Percentiles rank a stretch among this genome's conserved stretches.
These are phyloP conservation scores for Daldinia bambusicola DNA, from an alignment of 495 filamentous ascomycete genomes.

Conservation along the genomic window DNA sequence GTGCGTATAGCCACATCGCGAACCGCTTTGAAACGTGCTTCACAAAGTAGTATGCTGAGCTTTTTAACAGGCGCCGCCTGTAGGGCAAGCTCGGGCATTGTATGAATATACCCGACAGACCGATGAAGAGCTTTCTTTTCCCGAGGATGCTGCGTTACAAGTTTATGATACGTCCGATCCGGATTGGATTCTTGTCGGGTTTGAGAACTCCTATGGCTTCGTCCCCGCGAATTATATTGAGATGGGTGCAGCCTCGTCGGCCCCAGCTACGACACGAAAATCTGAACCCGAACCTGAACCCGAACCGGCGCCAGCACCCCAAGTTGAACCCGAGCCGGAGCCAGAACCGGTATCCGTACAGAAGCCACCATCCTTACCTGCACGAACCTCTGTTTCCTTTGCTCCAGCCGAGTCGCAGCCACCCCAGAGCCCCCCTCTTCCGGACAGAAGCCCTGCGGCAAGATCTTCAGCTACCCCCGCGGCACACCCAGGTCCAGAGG, in stretches of 20 bases:
- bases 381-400: conserved; percentile 35
- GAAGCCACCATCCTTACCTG: conserved; percentile 41
- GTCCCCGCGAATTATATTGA: conserved; percentile 98
- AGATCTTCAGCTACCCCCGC: conserved; percentile 30
- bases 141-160: conserved; percentile 83
- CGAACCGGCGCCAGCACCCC: conserved; percentile 16
- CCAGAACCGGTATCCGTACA: conserved; percentile 9
- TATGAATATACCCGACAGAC: conserved; percentile 98
- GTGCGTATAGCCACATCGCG: conserved; percentile 63
- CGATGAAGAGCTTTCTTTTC: conserved; percentile 96
- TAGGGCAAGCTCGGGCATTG: conserved; percentile 79
- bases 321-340: conserved; percentile 22
- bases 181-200: conserved; percentile 94
- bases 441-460: conserved; percentile 40
- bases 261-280: conserved; percentile 39
- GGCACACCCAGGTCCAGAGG: conserved; percentile 40
- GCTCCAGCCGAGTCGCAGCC: conserved; percentile 54
- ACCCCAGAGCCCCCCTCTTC: conserved; percentile 54
- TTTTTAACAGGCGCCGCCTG: conserved; percentile 71
- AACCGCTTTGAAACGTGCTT: not conserved
- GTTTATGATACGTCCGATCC: conserved; percentile 93
- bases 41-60: conserved; percentile 28
- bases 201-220: conserved; percentile 89
- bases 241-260: conserved; percentile 50
- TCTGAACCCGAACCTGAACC: conserved; percentile 26